A percentile compares a stretch with the other conserved stretches of the same genome.
These are phyloP conservation scores for Dentipellis sp. DNA, from an alignment of 768 basidiomycete species.

Conservation along the genomic window DNA sequence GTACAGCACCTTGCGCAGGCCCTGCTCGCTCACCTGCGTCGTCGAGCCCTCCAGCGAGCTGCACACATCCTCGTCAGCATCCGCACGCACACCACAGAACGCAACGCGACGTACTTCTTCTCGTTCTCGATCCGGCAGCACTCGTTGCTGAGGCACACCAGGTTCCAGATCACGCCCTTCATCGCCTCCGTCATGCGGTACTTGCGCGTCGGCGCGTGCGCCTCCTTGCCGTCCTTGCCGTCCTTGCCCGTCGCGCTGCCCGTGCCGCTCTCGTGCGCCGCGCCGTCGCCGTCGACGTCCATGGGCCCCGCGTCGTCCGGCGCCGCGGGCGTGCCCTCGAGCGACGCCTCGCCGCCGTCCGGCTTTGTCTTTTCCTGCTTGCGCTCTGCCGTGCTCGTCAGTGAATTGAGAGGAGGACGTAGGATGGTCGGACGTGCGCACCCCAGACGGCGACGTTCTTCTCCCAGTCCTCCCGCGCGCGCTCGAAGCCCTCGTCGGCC, in stretches of 20 bases:
- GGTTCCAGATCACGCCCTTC: slow-evolving; percentile 72
- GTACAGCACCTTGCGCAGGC: slow-evolving; percentile 69
- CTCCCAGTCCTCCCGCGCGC: slow-evolving; percentile 73
- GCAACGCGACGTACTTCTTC: slow-evolving; percentile 38
- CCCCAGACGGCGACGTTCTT: slow-evolving; percentile 62
- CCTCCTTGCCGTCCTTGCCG: slow-evolving; percentile 23
- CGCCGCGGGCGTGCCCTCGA: slow-evolving; percentile 21
- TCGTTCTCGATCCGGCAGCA: slow-evolving; percentile 63
- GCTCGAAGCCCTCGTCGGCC: slow-evolving; percentile 56
- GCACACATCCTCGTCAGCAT: neutral
- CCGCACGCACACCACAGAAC: neutral
- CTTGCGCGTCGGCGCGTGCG: slow-evolving; percentile 65
- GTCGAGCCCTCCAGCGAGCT: slow-evolving; percentile 56
- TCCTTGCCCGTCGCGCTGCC: slow-evolving; percentile 24
- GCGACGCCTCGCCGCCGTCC: slow-evolving; percentile 18
- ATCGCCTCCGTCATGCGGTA: slow-evolving; percentile 75
- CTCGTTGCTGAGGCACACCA: slow-evolving; percentile 77
- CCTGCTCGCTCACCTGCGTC: slow-evolving; percentile 73
- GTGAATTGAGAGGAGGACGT: neutral
- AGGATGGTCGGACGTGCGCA: slow-evolving; percentile 21
- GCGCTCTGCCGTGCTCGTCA: slow-evolving; percentile 34
- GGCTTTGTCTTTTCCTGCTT: slow-evolving; percentile 25
- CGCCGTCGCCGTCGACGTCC: slow-evolving; percentile 15
- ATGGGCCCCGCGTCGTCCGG: slow-evolving; percentile 7
- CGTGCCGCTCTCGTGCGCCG: slow-evolving; percentile 14